Evolutionary conservation across 805 yeast genomes (phyloP), one percentile per base, ranked within the genome.

Genomic region (Ogataea henricii): DNA sequence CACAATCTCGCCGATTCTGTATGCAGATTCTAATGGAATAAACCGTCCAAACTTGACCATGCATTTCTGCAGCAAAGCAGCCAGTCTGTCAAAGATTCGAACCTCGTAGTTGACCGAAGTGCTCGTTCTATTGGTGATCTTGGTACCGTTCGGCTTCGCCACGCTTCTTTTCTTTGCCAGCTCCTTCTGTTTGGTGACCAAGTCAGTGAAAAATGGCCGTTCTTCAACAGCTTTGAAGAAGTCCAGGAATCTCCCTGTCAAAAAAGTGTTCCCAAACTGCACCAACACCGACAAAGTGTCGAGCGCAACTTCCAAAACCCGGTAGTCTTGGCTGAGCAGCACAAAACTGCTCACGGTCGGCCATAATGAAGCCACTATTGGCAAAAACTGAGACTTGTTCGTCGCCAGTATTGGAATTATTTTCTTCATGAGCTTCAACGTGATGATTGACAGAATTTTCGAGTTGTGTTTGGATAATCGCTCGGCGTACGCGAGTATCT

Each of bases 401-500:
- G 86, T 73, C 0, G 87, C 77, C 18, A 87, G 63, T 21, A 83
- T 59, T 0, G 86, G 85, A 3, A 81, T 49, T 0, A 74, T 64
- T 14, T 68, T 63, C 5, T 64, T 56, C 16, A 78, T 61, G 1
- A 87, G 73, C 26, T 66, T 70, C 45, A 91, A 62, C 5, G 89
- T 74, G 49, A 81, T 83, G 3, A 77, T 61, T 36, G 79, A 76
- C 25, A 92, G 64, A 2, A 73, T 66, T 2, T 74, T 64, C 0
- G 95, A 84, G 1, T 79, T 78, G 56, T 87, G 94, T 2, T 88
- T 81, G 30, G 89, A 66, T 27, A 79, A 44, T 48, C 88, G 70
- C 45, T 87, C 86, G 6, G 92, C 85, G 61, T 89, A 88, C 5
- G 72, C 76, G 45, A 82, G 71, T 3, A 92, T 81, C 46, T 79